A percentile compares a stretch with the other conserved stretches of the same genome.
Conservation (phyloP, 2,329 filamentous ascomycete genomes). For the Acrodontium crateriforme region DNA sequence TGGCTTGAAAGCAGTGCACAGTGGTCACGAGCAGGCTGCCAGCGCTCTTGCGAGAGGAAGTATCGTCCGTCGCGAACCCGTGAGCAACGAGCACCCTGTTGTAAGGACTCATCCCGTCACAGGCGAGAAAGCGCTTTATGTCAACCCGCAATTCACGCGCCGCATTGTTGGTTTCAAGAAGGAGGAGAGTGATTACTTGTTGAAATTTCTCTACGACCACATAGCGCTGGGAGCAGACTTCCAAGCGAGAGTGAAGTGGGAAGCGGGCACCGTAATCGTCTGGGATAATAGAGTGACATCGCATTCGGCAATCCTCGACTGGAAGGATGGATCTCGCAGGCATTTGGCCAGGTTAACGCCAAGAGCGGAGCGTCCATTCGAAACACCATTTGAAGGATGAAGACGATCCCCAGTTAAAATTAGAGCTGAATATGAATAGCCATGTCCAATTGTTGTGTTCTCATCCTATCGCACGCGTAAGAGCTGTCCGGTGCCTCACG, state of each 20-base stretch:
- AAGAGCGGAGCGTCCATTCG: slow-evolving; percentile 63
- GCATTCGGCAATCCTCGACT: slow-evolving; percentile 70
- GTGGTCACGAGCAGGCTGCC: slow-evolving; percentile 64
- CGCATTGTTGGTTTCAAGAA: slow-evolving; percentile 73
- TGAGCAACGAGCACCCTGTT: slow-evolving; percentile 61
- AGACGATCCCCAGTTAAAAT: slow-evolving; percentile 1
- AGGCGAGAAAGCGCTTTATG: slow-evolving; percentile 68
- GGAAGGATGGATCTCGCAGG: slow-evolving; percentile 63
- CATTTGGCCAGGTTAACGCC: slow-evolving; percentile 74
- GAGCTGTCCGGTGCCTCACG: too few species aligned
- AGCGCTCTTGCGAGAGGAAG: slow-evolving; percentile 52
- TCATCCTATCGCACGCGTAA: too few species aligned
- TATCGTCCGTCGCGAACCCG: slow-evolving; percentile 61
- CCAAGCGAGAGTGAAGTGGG: slow-evolving; percentile 65
- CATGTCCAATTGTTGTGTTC: too few species aligned
- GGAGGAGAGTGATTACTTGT: slow-evolving; percentile 65
- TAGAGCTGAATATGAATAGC: too few species aligned
- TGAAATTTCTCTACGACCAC: slow-evolving; percentile 68
- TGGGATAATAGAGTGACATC: slow-evolving; percentile 76
- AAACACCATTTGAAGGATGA: slow-evolving; percentile 39
- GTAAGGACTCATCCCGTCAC: slow-evolving; percentile 68
- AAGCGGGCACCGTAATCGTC: slow-evolving; percentile 63
- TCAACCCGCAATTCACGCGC: slow-evolving; percentile 76
- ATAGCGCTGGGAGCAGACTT: slow-evolving; percentile 59
- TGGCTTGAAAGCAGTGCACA: slow-evolving; percentile 68